These are phyloP conservation scores for Tricharina praecox DNA, from an alignment of 495 filamentous ascomycete genomes.

Conservation along the genomic window DNA sequence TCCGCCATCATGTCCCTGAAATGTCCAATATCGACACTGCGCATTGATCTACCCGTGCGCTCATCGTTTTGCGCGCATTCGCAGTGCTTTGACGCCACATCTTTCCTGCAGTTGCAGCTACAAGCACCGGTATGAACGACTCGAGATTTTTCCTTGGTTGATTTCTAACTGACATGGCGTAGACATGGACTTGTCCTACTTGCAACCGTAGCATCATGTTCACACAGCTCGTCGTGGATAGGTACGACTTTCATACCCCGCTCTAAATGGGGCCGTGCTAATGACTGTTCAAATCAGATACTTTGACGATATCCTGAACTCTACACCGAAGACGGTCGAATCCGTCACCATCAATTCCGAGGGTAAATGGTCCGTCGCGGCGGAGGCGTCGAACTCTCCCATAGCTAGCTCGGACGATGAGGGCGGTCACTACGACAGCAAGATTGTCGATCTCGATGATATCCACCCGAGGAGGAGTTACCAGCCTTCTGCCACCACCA, in stretches of 20 bases:
- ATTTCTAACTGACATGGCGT: conserved; percentile 6
- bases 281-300: no score
- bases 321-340: conserved; percentile 49
- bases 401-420: conserved; percentile 28
- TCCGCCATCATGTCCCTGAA: conserved; percentile 79
- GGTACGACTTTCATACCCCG: conserved; percentile 46
- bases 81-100: conserved; percentile 88
- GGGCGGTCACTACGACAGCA: conserved; percentile 45
- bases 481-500: not conserved
- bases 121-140: conserved; percentile 53
- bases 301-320: conserved; percentile 65
- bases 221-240: conserved; percentile 67
- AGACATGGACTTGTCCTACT: conserved; percentile 79
- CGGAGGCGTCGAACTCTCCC: conserved; percentile 25
- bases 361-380: conserved; percentile 53
- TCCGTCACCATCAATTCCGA: conserved; percentile 82
- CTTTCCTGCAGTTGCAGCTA: conserved; percentile 83
- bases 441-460: conserved; percentile 26
- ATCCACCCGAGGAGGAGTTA: not conserved
- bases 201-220: conserved; percentile 73
- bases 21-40: conserved; percentile 72
- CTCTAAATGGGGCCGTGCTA: no score
- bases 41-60: conserved; percentile 64
- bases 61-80: conserved; percentile 70
- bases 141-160: not conserved